phyloP scores from a whole-genome alignment of 2,329 filamentous ascomycete species.

The Botrytis tulipae region DNA sequence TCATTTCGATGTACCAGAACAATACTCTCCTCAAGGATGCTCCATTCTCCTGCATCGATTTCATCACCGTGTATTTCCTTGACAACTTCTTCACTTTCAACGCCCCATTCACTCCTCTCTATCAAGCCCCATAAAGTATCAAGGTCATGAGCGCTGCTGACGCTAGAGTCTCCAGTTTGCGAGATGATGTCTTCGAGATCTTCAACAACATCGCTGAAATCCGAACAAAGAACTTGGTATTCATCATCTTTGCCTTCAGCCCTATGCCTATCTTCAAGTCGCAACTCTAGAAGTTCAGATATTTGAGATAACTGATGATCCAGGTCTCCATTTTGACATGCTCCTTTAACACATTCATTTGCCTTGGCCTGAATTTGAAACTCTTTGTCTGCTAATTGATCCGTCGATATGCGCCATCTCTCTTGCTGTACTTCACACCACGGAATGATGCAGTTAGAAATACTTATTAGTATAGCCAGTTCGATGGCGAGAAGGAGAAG shows the following conservation, averaged over 20 bases:
- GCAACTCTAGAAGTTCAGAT: neutral
- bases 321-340: neutral
- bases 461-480: neutral
- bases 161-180: neutral
- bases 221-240: neutral
- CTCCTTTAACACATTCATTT: neutral
- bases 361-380: neutral
- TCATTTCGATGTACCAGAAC: neutral
- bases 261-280: too few species aligned
- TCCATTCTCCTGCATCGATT: neutral
- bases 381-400: neutral
- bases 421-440: neutral
- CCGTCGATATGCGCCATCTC: accelerated
- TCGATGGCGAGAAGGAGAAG: neutral
- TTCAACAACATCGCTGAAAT: neutral
- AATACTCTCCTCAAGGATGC: neutral
- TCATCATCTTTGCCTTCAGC: neutral
- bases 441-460: neutral
- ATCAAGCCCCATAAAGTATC: neutral
- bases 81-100: neutral
- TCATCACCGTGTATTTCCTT: neutral
- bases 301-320: neutral
- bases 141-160: neutral
- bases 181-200: too few species aligned
- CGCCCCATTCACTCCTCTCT: neutral